Evolutionary conservation across 148 eudicot genomes (phyloP).

Genomic region (Diospyros kaki): DNA sequence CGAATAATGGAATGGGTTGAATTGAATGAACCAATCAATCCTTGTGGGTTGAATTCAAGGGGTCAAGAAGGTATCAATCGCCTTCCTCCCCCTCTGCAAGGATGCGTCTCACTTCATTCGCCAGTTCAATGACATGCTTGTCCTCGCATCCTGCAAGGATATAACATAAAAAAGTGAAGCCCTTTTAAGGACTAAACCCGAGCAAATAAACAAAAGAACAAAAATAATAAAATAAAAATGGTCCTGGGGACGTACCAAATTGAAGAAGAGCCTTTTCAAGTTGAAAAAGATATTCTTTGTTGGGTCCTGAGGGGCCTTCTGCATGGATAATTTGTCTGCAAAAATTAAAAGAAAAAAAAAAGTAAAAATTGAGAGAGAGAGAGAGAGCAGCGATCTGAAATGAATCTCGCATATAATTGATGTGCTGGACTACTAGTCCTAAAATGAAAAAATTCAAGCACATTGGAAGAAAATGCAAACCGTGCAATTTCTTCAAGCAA

Average conservation of each 20-base stretch:
- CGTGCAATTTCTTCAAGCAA: constrained; percentile 70
- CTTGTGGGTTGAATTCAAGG: no score
- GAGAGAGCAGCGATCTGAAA: no score
- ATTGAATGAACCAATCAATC: no score
- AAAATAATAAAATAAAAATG: background rate
- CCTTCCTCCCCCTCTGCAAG: constrained; percentile 12
- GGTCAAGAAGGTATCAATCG: no score
- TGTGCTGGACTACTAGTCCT: no score
- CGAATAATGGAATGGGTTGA: no score
- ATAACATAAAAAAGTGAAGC: background rate
- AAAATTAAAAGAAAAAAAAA: background rate
- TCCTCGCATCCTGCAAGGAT: constrained; percentile 55
- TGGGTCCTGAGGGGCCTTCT: constrained; percentile 95
- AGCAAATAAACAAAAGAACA: background rate
- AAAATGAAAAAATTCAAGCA: background rate
- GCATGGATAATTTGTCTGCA: constrained; percentile 79
- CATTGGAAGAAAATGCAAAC: constrained; percentile 30
- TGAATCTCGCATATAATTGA: no score
- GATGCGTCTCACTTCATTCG: constrained; percentile 65
- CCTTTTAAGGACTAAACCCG: background rate
- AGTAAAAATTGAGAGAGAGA: background rate
- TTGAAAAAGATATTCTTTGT: constrained; percentile 87
- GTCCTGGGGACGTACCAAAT: constrained; percentile 38
- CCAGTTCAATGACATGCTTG: constrained; percentile 70
- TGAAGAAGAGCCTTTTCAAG: constrained; percentile 79